Percentiles rank a stretch among this genome's conserved stretches.
These are phyloP conservation scores for Kodamaea restingae DNA, from an alignment of 805 yeast species.

Conservation along the genomic window DNA sequence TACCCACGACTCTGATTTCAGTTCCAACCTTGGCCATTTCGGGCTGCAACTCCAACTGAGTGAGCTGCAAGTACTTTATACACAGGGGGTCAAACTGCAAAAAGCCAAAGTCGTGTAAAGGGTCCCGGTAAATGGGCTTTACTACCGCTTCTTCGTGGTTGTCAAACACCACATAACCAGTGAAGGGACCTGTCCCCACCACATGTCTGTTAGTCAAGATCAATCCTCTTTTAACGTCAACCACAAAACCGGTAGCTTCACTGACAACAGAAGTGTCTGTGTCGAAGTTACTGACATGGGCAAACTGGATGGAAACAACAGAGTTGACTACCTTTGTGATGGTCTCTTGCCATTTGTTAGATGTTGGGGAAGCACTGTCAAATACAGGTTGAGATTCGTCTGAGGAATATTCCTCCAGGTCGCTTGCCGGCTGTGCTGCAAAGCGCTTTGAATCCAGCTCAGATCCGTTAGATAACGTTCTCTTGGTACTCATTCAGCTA, in stretches of 20 bases:
- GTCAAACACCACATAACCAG: conserved; percentile 87
- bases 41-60: conserved; percentile 66
- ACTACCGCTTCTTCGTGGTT: conserved; percentile 92
- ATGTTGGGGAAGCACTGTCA: conserved; percentile 15
- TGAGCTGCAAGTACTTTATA: conserved; percentile 70
- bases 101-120: conserved; percentile 93
- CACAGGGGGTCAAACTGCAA: conserved; percentile 68
- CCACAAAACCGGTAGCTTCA: conserved; percentile 96
- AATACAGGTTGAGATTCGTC: conserved; percentile 9
- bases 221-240: conserved; percentile 75
- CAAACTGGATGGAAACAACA: conserved; percentile 85
- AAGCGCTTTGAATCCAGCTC: conserved; percentile 7
- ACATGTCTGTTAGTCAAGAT: conserved; percentile 92
- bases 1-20: conserved; percentile 92
- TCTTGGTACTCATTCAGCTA: conserved; percentile 5
- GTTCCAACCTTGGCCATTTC: conserved; percentile 87
- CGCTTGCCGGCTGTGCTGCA: conserved; percentile 1
- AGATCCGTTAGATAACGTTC: conserved; percentile 12
- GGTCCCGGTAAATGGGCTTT: conserved; percentile 83
- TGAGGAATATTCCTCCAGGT: conserved; percentile 10
- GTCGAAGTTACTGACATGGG: conserved; percentile 83
- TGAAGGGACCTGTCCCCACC: conserved; percentile 92
- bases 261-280: conserved; percentile 75
- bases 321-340: conserved; percentile 77
- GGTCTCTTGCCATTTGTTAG: conserved; percentile 66